phyloP scores from a whole-genome alignment of 2,329 filamentous ascomycete genomes.

The Ceratocystis colombiana region DNA sequence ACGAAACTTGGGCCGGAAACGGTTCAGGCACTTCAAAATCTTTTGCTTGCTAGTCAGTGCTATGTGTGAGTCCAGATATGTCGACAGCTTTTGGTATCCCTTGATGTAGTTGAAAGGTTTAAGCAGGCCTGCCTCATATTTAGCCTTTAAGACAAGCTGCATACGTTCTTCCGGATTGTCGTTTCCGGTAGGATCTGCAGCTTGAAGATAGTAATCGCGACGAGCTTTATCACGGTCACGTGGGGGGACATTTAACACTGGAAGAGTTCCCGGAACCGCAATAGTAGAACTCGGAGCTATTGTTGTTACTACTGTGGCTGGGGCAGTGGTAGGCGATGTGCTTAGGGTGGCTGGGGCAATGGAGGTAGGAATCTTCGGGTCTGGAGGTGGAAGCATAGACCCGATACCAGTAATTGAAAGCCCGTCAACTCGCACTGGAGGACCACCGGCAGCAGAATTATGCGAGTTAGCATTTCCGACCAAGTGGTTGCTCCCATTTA shows the following conservation, averaged over 20 bases:
- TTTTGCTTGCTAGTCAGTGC: constrained; percentile 74
- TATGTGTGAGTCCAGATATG: constrained; percentile 86
- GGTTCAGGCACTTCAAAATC: constrained; percentile 81
- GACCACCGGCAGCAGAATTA: constrained; percentile 13
- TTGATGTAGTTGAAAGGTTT: constrained; percentile 99
- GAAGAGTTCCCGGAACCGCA: constrained; percentile 19
- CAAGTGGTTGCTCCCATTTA: not conserved
- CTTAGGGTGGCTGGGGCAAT: not conserved
- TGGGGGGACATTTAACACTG: constrained; percentile 20
- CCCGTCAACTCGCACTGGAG: not conserved
- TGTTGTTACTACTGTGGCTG: not conserved
- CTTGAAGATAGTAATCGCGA: constrained; percentile 92
- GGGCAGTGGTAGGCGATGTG: not conserved
- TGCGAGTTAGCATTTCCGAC: not conserved
- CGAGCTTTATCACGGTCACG: constrained; percentile 53
- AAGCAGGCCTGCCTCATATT: constrained; percentile 88
- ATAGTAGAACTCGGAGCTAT: not conserved
- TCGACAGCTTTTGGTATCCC: constrained; percentile 78
- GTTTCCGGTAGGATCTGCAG: constrained; percentile 70
- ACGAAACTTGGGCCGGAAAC: constrained; percentile 89
- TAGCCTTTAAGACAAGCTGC: constrained; percentile 85
- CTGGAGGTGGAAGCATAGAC: constrained; percentile 42
- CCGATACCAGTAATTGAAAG: constrained; percentile 29
- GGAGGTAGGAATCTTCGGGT: constrained; percentile 23
- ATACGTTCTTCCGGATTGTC: constrained; percentile 83